Evolutionary conservation across 2,329 filamentous ascomycete species (phyloP).

Genomic region (Nothopassalora personata): DNA sequence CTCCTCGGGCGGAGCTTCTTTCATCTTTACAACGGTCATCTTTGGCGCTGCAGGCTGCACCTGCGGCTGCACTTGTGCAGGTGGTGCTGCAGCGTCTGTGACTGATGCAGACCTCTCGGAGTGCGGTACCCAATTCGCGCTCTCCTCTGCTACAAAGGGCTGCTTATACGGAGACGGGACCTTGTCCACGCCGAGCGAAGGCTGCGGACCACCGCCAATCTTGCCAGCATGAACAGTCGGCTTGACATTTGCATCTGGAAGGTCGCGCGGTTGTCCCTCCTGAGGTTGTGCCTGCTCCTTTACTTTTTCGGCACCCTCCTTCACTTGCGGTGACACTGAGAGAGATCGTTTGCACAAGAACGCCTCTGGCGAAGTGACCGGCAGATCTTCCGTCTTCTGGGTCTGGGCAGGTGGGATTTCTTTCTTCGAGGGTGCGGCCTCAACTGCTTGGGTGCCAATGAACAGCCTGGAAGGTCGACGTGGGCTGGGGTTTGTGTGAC

Average conservation of each 20-base stretch:
- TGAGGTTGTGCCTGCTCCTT: constrained; percentile 6
- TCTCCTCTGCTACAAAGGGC: constrained; percentile 17
- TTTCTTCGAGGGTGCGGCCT: constrained; percentile 1
- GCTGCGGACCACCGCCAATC: background rate
- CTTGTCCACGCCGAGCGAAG: constrained; percentile 11
- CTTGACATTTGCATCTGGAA: constrained; percentile 3
- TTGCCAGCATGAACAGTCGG: background rate
- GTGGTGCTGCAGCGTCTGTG: constrained; percentile 5
- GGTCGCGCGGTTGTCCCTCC: background rate
- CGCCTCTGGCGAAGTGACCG: constrained; percentile 9
- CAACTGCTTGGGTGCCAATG: constrained; percentile 9
- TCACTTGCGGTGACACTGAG: constrained; percentile 7
- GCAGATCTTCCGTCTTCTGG: constrained; percentile 1
- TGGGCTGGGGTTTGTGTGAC: constrained; percentile 13
- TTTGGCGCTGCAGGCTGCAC: constrained; percentile 26
- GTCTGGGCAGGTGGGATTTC: constrained; percentile 3
- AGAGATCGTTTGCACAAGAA: constrained; percentile 15
- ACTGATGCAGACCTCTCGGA: constrained; percentile 10
- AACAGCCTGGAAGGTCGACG: constrained; percentile 15
- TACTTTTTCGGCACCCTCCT: background rate
- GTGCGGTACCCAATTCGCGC: constrained; percentile 8
- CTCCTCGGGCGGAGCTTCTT: constrained; percentile 13
- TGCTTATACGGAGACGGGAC: constrained; percentile 16
- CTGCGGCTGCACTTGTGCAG: constrained; percentile 28
- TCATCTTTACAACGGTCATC: constrained; percentile 24